Evolutionary conservation across 1,284 basidiomycete species (phyloP).

Genomic region (Naganishia albida): DNA sequence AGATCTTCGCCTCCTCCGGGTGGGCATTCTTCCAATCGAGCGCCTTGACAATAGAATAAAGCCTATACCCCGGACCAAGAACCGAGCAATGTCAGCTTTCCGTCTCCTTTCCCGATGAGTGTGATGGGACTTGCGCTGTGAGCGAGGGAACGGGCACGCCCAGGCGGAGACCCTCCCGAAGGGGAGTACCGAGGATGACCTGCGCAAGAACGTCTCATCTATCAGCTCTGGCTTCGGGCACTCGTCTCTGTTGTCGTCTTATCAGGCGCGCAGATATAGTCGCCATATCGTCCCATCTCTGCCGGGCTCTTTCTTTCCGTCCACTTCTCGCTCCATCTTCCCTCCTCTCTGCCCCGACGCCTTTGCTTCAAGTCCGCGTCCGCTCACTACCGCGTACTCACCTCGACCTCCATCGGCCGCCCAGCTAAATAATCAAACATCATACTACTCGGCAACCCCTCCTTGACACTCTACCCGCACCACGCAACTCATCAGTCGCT

Average conservation of each 20-base stretch:
- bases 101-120: background rate
- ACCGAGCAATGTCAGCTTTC: background rate
- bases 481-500: background rate
- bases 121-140: conserved; percentile 42
- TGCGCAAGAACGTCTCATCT: conserved; percentile 7
- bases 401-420: conserved; percentile 52
- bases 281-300: too few relatives aligned
- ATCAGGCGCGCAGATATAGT: too few relatives aligned
- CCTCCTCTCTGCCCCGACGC: too few relatives aligned
- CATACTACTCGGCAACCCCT: conserved; percentile 51
- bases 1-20: conserved; percentile 39
- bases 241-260: too few relatives aligned
- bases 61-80: conserved; percentile 33
- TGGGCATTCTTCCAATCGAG: conserved; percentile 50
- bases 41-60: conserved; percentile 51
- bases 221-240: too few relatives aligned
- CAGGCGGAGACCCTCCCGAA: conserved; percentile 51
- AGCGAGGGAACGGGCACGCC: conserved; percentile 51
- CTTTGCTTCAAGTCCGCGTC: too few relatives aligned
- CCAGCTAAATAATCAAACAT: conserved; percentile 49
- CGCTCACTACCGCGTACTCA: conserved; percentile 30
- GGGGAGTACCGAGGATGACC: conserved; percentile 54
- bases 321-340: too few relatives aligned
- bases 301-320: too few relatives aligned
- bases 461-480: conserved; percentile 39